These are phyloP conservation scores for Otatea glauca DNA, from an alignment of 176 grass and related monocot species.

Conservation along the genomic window DNA sequence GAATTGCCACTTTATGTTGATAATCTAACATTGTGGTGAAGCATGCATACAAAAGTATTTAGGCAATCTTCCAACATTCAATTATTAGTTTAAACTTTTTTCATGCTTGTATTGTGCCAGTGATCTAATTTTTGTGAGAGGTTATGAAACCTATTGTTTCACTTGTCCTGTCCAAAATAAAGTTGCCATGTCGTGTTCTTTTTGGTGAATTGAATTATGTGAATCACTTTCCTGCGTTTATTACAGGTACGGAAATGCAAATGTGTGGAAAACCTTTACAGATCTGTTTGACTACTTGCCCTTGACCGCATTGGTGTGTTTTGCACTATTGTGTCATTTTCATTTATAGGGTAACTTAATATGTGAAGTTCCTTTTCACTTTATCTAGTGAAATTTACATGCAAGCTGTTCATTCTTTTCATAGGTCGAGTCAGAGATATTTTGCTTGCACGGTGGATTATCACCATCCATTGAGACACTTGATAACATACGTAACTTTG, in stretches of 20 bases:
- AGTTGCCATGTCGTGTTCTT: not conserved
- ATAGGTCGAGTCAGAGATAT: conserved; percentile 98
- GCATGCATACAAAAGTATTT: not conserved
- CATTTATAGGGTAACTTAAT: not conserved
- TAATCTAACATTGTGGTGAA: not conserved
- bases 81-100: not conserved
- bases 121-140: not conserved
- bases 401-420: not conserved
- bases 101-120: not conserved
- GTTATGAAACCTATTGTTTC: not conserved
- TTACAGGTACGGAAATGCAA: conserved; percentile 94
- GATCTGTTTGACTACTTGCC: conserved; percentile 98
- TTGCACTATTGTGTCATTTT: conserved; percentile 7
- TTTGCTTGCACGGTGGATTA: conserved; percentile 92
- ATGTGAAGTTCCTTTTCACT: not conserved
- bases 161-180: not conserved
- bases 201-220: not conserved
- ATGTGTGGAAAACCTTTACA: conserved; percentile 98
- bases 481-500: conserved; percentile 92
- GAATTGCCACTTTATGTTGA: not conserved
- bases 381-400: conserved; percentile 18
- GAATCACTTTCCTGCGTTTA: not conserved
- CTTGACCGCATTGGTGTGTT: conserved; percentile 86
- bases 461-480: conserved; percentile 96
- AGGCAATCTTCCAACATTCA: not conserved